phyloP scores from a whole-genome alignment of 192 early-diverging fungal species.

The Rhizophagus clarus region DNA sequence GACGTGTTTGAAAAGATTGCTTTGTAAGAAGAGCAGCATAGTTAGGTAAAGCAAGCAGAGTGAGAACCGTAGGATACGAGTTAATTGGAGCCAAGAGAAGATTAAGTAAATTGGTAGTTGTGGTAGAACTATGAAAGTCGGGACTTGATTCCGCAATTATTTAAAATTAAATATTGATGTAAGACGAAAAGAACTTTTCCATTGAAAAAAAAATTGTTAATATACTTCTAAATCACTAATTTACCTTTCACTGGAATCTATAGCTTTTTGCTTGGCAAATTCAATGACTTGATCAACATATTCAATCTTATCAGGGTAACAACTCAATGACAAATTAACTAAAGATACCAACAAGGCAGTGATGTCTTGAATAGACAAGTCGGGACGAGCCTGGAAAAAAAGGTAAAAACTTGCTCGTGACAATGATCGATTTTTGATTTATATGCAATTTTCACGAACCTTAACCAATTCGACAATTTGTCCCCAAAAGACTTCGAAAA shows the following conservation, averaged over 20 bases:
- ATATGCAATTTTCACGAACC: conserved; percentile 40
- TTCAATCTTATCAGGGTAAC: conserved; percentile 84
- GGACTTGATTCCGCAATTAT: conserved; percentile 34
- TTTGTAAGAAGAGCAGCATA: conserved; percentile 83
- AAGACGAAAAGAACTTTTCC: neutral
- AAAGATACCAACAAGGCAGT: conserved; percentile 87
- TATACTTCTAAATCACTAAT: neutral
- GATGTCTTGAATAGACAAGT: conserved; percentile 91
- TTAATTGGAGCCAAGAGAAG: conserved; percentile 84
- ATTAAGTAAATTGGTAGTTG: conserved; percentile 74
- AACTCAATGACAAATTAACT: conserved; percentile 88
- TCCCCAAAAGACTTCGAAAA: conserved; percentile 98
- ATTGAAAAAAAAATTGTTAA: neutral
- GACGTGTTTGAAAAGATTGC: conserved; percentile 82
- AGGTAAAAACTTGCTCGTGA: neutral
- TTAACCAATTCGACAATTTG: conserved; percentile 92
- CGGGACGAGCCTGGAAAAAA: conserved; percentile 72
- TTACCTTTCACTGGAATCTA: conserved; percentile 53
- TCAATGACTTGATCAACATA: conserved; percentile 91
- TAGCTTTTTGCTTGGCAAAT: conserved; percentile 81
- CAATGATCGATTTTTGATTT: neutral
- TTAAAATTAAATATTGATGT: neutral
- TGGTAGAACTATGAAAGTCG: conserved; percentile 70
- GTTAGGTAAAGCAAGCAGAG: conserved; percentile 69
- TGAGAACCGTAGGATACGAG: conserved; percentile 70